phyloP scores from a whole-genome alignment of 179 eudicot genomes.

The Heliamphora pulchella region DNA sequence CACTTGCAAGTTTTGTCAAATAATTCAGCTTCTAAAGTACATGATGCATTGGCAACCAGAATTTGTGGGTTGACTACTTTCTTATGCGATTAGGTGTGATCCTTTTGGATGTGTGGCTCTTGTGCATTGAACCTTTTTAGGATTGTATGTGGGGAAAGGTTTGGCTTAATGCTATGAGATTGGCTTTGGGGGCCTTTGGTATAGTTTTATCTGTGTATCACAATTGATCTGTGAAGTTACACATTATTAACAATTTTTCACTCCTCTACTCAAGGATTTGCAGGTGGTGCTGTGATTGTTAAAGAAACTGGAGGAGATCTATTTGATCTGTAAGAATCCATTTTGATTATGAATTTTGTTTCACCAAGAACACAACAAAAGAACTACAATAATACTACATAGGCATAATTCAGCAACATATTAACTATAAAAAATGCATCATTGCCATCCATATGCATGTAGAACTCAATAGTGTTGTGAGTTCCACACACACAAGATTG shows the following conservation, averaged over 20 bases:
- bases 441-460: too few relatives aligned
- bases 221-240: background rate
- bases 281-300: conserved; percentile 68
- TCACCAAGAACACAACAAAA: too few relatives aligned
- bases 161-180: conserved; percentile 52
- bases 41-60: background rate
- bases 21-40: too few relatives aligned
- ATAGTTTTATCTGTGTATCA: conserved; percentile 12
- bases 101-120: conserved; percentile 73
- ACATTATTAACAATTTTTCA: background rate
- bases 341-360: background rate
- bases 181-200: conserved; percentile 86
- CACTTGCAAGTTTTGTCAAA: too few relatives aligned
- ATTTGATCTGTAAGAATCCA: conserved; percentile 64
- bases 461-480: too few relatives aligned
- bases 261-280: conserved; percentile 55
- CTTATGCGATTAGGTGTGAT: conserved; percentile 54
- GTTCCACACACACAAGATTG: too few relatives aligned
- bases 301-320: conserved; percentile 80
- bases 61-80: background rate
- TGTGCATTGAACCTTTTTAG: conserved; percentile 84
- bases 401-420: too few relatives aligned
- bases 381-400: too few relatives aligned
- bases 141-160: conserved; percentile 68
- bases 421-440: too few relatives aligned